Percentiles rank a stretch among this genome's conserved stretches.
phyloP scores from a whole-genome alignment of 1,284 basidiomycete species.

The Rhizoctonia solani region DNA sequence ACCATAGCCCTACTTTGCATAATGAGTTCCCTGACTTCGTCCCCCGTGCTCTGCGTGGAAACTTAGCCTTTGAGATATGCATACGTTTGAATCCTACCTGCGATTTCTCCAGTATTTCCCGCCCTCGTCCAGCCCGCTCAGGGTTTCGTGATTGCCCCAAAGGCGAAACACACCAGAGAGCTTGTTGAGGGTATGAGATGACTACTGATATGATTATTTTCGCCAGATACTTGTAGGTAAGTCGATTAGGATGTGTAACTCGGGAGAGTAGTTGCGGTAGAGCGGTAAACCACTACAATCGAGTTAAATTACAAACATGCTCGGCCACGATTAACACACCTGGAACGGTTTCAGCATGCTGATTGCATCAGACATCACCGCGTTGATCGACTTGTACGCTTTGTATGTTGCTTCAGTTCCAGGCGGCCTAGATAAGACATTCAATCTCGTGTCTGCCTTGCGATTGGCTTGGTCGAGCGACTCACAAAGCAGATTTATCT shows the following conservation, averaged over 20 bases:
- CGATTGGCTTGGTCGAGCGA: neutral
- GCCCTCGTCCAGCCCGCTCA: conserved; percentile 66
- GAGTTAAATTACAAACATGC: neutral
- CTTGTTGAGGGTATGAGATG: conserved; percentile 84
- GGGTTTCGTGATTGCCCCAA: conserved; percentile 83
- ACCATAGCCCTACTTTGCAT: conserved; percentile 63
- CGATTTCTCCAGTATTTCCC: conserved; percentile 66
- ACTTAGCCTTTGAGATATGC: conserved; percentile 41
- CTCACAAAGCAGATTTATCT: conserved; percentile 11
- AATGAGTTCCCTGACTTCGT: conserved; percentile 58
- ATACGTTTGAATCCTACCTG: conserved; percentile 52
- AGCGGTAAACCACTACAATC: conserved; percentile 86
- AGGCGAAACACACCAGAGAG: conserved; percentile 91
- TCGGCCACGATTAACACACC: conserved; percentile 48
- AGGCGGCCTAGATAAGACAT: neutral
- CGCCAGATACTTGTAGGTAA: conserved; percentile 68
- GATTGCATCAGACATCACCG: conserved; percentile 58
- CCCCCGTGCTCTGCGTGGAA: conserved; percentile 45
- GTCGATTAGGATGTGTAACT: conserved; percentile 78
- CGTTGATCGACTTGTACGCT: conserved; percentile 17
- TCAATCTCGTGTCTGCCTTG: neutral
- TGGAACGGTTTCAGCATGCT: conserved; percentile 74
- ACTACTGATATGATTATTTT: conserved; percentile 78
- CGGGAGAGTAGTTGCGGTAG: conserved; percentile 97
- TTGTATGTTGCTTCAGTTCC: conserved; percentile 1